Base-by-base conservation (phyloP, 2,329 filamentous ascomycete species). In the Aspergillus intermedius region DNA sequence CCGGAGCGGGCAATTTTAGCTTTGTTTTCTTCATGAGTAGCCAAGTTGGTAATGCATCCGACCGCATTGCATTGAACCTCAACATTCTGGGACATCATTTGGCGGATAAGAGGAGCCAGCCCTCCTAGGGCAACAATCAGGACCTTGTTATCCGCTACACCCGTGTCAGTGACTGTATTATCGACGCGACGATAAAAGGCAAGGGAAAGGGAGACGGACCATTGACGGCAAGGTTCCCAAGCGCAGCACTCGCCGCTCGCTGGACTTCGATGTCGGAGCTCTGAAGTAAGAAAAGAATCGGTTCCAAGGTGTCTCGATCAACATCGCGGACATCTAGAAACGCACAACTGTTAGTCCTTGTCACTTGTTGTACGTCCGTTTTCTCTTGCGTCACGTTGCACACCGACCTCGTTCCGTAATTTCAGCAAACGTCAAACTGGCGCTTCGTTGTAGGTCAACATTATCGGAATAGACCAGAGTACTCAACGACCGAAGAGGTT, bases 41-140 rank as follows among this genome's bases (percentile, higher is more conserved):
- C 93, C 49, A 98, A 74, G 66, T 98, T 98, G 42, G 93, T 98
- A 69, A 98, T 98, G 75, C 93, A 98, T 45, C 93, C 93, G 52
- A 98, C 93, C 40, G 93, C 93, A 70, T 98, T 98, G 77, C 93
- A 98, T 72, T 98, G 93, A 22, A 98, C 93, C 69, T 98, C 93
- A 59, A 98, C 93, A 62, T 98, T 98, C 42, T 86, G 82, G 49
- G 91, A 97, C 74, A 94, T 89, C 93, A 98, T 98, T 73, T 98
- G 93, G 57, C 88, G 86, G 71, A 97, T 98, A 51, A 98, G 79
- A 46, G 93, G 91, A 46, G 84, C 84, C 52, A 98, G 80, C 22
- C 93, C 93, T 50, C 91, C 91, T 13, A 98, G 82, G 56, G 89
- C 82, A 53, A 98, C 93, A 62, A 98, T 98, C 57, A 91, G 78